Conservation (phyloP, 495 filamentous ascomycete genomes). For the Saxophila tyrrhenica region DNA sequence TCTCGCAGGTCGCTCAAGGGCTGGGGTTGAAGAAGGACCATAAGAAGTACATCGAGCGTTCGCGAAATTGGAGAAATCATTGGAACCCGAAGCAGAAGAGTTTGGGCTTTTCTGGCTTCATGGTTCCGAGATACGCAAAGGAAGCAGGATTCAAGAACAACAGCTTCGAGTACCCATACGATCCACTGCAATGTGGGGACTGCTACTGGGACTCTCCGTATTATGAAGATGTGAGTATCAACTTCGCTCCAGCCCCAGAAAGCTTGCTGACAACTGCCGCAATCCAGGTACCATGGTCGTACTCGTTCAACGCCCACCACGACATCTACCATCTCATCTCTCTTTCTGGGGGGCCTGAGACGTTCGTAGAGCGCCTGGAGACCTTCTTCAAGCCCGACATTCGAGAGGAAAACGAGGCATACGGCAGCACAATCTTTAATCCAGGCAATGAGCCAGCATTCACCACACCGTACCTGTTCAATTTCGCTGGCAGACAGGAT, state of each 20-base stretch:
- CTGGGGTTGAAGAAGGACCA: slow-evolving; percentile 42
- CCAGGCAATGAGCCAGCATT: slow-evolving; percentile 62
- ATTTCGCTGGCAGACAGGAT: slow-evolving; percentile 53
- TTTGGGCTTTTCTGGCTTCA: slow-evolving; percentile 50
- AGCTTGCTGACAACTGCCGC: no score
- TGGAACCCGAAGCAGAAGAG: slow-evolving; percentile 50
- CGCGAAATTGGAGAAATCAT: slow-evolving; percentile 60
- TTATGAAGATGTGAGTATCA: slow-evolving; percentile 55
- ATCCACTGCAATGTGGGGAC: slow-evolving; percentile 51
- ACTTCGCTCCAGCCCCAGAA: no score
- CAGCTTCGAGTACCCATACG: slow-evolving; percentile 41
- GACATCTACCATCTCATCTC: slow-evolving; percentile 51
- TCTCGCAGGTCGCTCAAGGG: slow-evolving; percentile 50
- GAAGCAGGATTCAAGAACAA: slow-evolving; percentile 30
- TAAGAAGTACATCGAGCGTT: slow-evolving; percentile 50
- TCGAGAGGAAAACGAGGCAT: slow-evolving; percentile 27
- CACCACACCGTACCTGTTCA: slow-evolving; percentile 58
- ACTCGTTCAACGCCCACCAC: slow-evolving; percentile 57
- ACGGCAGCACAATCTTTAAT: slow-evolving; percentile 51
- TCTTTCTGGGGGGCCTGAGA: slow-evolving; percentile 43
- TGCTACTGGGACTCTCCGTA: slow-evolving; percentile 58
- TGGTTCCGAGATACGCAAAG: slow-evolving; percentile 43
- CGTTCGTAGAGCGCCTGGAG: slow-evolving; percentile 53
- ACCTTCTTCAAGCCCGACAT: slow-evolving; percentile 47
- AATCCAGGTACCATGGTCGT: slow-evolving; percentile 49